Percentiles rank a stretch among this genome's conserved stretches.
These are phyloP conservation scores for Heliamphora exappendiculata DNA, from an alignment of 148 eudicot genomes.

Conservation along the genomic window DNA sequence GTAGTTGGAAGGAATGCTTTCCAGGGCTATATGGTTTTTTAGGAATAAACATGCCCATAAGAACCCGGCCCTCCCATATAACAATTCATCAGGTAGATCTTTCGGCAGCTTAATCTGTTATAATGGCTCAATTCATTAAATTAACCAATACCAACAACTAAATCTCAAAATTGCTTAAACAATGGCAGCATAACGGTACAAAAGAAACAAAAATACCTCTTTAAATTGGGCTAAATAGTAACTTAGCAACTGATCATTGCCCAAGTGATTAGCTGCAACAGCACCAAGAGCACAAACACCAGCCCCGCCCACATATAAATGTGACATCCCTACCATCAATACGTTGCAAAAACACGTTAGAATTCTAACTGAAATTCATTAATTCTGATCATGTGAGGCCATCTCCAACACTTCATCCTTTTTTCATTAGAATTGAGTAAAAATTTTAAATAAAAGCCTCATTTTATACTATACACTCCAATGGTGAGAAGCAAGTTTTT, in stretches of 20 bases:
- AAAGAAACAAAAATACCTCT: conserved; percentile 24
- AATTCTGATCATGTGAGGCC: no score
- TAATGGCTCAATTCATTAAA: not conserved
- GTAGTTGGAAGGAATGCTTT: conserved; percentile 29
- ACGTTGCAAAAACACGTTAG: not conserved
- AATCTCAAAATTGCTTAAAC: not conserved
- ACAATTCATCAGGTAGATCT: conserved; percentile 40
- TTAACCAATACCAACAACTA: not conserved
- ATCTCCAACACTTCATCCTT: no score
- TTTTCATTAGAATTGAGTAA: no score
- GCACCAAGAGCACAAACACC: conserved; percentile 80
- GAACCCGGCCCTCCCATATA: conserved; percentile 60
- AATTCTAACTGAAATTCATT: not conserved
- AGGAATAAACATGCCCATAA: conserved; percentile 54
- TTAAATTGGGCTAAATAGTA: conserved; percentile 44
- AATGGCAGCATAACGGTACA: not conserved
- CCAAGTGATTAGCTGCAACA: conserved; percentile 45
- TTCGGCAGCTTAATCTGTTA: conserved; percentile 32
- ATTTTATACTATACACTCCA: no score
- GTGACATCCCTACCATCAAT: conserved; percentile 40
- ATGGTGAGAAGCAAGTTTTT: no score
- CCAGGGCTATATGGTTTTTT: conserved; percentile 48
- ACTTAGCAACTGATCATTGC: conserved; percentile 29
- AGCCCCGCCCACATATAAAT: conserved; percentile 50
- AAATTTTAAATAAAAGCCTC: no score